Evolutionary conservation across 352 stramenopile species (phyloP).

Genomic region (Lagenidium giganteum): DNA sequence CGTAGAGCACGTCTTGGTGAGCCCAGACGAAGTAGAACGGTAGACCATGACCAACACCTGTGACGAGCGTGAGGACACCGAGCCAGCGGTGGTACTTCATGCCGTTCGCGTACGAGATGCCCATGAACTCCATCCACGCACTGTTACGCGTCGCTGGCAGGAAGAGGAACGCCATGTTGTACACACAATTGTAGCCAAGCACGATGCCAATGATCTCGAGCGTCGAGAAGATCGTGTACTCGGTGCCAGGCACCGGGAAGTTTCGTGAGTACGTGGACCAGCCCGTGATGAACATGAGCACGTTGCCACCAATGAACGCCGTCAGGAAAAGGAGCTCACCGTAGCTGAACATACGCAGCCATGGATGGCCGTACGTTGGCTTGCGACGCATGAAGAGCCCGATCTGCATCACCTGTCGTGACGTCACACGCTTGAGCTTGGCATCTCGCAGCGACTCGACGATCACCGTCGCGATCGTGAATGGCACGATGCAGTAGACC

Average conservation of each 20-base stretch:
- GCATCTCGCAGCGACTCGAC: constrained; percentile 14
- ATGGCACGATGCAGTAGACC: constrained; percentile 36
- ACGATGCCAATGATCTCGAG: constrained; percentile 35
- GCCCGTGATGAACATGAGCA: constrained; percentile 41
- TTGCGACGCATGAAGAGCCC: constrained; percentile 42
- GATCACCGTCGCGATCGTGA: constrained; percentile 15
- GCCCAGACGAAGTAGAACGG: constrained; percentile 46
- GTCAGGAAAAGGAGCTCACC: constrained; percentile 62
- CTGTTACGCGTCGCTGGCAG: constrained; percentile 51
- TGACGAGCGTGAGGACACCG: constrained; percentile 31
- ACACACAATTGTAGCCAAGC: constrained; percentile 48
- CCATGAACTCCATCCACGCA: constrained; percentile 61
- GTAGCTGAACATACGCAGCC: constrained; percentile 27
- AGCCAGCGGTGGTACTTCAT: constrained; percentile 66
- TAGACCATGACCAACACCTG: constrained; percentile 26
- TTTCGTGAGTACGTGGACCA: constrained; percentile 22
- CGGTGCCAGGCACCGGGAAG: constrained; percentile 3
- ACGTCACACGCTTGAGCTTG: constrained; percentile 34
- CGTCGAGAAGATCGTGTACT: constrained; percentile 39
- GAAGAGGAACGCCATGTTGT: constrained; percentile 63
- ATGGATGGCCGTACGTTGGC: constrained; percentile 9
- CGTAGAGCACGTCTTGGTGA: constrained; percentile 22
- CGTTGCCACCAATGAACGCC: constrained; percentile 40
- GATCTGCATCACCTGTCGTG: constrained; percentile 25
- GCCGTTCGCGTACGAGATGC: constrained; percentile 54